Base-by-base conservation (phyloP, 768 basidiomycete species). In the Amanita pseudoporphyria region DNA sequence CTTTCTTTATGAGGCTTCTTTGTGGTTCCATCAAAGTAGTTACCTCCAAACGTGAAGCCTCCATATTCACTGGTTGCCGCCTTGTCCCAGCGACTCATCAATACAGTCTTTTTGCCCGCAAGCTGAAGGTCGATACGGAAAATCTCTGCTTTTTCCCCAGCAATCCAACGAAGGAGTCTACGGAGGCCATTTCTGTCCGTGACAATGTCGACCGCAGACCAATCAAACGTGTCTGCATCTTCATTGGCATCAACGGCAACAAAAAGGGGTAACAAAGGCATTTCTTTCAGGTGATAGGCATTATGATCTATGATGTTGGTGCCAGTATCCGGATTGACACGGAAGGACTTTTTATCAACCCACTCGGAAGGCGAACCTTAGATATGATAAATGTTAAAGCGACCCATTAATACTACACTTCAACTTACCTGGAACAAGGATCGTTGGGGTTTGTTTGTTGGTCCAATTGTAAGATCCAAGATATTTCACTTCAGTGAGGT, bases 381-480 rank as follows among this genome's bases (percentile, higher is more conserved):
- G 26, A 32, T 14, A 40, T 21, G 7, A 53, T 9, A 9, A 18
- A 13, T 13, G 46, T 45, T 28, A 33, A 30, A 35, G 5, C 19
- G 18, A 13, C 6, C 9, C 1, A 16, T 35, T 10, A 21, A 24
- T 28, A 26, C 16, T 37, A 22, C 35, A 21, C n/a, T 30, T 45
- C 31, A 9, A 21, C 35, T 22, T 45, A 71, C 76, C 77, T 53
- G 77, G 77, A 39, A 78, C 70, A 43, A 72, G 67, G 39, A 81
- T 79, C 1, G 73, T 77, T 1, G 78, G 76, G 10, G 58, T 57
- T 0, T 57, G 37, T 3, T 62, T 65, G n/a, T 62, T 57, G 30
- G 67, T 56, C 80, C 79, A 81, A 31, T 73, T 75, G 58, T 81
- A 81, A 0, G 79, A 79, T 2, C 73, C 73, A 35, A 75, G 55